Base-by-base conservation (phyloP, 768 basidiomycete species). In the Suillus decipiens region DNA sequence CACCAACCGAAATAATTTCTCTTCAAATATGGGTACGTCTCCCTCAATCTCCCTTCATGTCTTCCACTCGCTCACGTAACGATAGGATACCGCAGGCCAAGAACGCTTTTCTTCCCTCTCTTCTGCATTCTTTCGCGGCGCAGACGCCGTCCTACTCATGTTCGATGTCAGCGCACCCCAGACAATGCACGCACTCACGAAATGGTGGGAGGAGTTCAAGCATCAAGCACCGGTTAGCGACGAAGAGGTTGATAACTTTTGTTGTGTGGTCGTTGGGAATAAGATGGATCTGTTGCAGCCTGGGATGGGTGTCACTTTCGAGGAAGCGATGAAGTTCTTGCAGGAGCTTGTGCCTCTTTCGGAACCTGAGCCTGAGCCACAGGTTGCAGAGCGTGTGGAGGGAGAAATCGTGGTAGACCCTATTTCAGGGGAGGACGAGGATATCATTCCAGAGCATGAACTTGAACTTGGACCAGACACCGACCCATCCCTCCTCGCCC, bases 21-120 rank as follows among this genome's bases (percentile, higher is more conserved):
- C 77, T 95, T 63, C 89, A 92, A 73, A 90, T 87, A 42, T 88
- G 86, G 86, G 86, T 84, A 68, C 63, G 74, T 78, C 47, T 48
- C 11, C 12, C 22, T 53, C 41, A 22, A 47, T n/a, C 45, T 47
- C 12, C 19, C 42, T 28, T 57, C 5, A 17, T 12, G 17, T 15
- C 68, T 41, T 12, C 6, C 31, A 55, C 45, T 22, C 33, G 15
- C 39, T 36, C 57, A 34, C 36, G 14, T 47, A 54, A 42, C 5
- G 24, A 56, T 67, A 92, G 89, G 92, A 94, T 70, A 93, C 91
- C 0, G 90, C 92, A 1, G 93, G 93, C 2, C 93, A 95, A 72
- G 93, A 95, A 69, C 85, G 93, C 5, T 95, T 95, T 77, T 92
- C 92, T 1, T 88, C 84, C 45, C 82, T 95, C 19, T 92, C 92